phyloP scores from a whole-genome alignment of 164 flowering plant genomes.

The Kalanchoe fedtschenkoi region DNA sequence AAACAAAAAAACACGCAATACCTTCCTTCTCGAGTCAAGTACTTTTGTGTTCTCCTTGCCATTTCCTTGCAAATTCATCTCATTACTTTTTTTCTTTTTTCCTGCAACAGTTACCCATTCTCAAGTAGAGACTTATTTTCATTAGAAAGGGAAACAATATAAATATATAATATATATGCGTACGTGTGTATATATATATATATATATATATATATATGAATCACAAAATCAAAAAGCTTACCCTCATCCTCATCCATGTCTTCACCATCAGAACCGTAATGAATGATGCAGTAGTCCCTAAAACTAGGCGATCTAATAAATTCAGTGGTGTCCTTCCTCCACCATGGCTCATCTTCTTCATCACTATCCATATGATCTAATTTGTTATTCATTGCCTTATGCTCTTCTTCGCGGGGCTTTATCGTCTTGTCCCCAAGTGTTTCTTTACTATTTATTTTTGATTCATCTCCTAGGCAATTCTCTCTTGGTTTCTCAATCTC shows the following conservation, averaged over 20 bases:
- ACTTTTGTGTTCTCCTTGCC: not conserved
- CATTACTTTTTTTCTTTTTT: not conserved
- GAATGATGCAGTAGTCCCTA: slow-evolving; percentile 3
- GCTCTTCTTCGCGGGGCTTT: no score
- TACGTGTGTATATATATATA: no score
- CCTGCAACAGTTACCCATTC: not conserved
- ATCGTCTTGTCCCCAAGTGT: not conserved
- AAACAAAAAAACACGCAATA: not conserved
- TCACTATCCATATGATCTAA: not conserved
- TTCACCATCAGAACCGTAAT: not conserved
- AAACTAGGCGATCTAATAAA: slow-evolving; percentile 1
- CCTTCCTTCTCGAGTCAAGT: not conserved
- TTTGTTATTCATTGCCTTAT: not conserved
- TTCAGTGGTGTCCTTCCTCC: not conserved
- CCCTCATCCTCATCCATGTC: not conserved
- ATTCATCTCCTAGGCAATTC: not conserved
- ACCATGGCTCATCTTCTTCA: not conserved
- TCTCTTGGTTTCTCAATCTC: not conserved
- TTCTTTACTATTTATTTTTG: not conserved
- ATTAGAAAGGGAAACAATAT: not conserved
- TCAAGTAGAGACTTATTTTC: not conserved
- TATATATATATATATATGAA: no score
- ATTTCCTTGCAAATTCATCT: not conserved
- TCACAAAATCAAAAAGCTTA: not conserved
- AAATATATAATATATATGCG: no score